These are phyloP conservation scores for Aspergillus proliferans DNA, from an alignment of 2,329 filamentous ascomycete genomes.

Conservation along the genomic window DNA sequence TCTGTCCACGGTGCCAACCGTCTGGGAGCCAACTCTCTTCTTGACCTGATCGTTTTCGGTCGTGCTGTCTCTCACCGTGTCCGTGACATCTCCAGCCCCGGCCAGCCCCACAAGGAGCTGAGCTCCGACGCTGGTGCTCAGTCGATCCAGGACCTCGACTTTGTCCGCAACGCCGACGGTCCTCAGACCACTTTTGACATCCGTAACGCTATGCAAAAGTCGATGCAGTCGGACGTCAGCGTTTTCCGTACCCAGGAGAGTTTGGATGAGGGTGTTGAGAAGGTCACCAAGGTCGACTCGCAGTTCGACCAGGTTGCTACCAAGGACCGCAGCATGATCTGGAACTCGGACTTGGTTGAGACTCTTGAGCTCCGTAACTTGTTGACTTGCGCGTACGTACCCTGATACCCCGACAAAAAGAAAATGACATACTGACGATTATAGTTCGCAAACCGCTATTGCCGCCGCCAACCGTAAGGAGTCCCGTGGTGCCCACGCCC, in stretches of 20 bases:
- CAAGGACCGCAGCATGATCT: constrained; percentile 99
- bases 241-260: constrained; percentile 94
- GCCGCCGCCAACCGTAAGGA: constrained; percentile 92
- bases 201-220: constrained; percentile 90
- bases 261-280: constrained; percentile 85
- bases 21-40: constrained; percentile 93
- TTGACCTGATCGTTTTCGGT: constrained; percentile 95
- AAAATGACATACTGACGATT: constrained; percentile 8
- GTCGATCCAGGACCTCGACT: constrained; percentile 78
- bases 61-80: constrained; percentile 96
- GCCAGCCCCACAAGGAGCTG: constrained; percentile 70
- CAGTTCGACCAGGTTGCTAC: constrained; percentile 78
- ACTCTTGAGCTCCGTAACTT: constrained; percentile 92
- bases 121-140: constrained; percentile 81
- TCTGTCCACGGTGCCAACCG: constrained; percentile 98
- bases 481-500: constrained; percentile 91
- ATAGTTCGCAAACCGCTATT: constrained; percentile 78
- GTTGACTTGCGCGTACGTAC: constrained; percentile 85
- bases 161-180: constrained; percentile 75
- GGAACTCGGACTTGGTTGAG: constrained; percentile 96
- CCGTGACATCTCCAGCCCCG: constrained; percentile 85
- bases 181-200: constrained; percentile 84
- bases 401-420: constrained; percentile 3
- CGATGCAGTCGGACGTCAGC: constrained; percentile 94
- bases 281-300: constrained; percentile 77